These are phyloP conservation scores for Dendrobium nobile DNA, from an alignment of 106 monocot species.

Conservation along the genomic window DNA sequence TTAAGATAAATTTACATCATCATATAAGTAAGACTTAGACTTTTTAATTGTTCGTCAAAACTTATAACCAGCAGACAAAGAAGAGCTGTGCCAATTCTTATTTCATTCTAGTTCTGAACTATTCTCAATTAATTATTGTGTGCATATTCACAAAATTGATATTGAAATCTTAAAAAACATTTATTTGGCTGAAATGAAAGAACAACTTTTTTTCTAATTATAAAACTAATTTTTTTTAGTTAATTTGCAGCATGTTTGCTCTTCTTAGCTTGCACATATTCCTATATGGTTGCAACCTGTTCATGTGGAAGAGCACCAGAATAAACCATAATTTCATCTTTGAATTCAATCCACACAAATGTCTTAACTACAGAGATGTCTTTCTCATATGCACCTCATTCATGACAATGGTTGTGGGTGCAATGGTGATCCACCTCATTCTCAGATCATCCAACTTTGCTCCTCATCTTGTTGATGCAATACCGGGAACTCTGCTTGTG, in stretches of 20 bases:
- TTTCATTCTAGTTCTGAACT: no score
- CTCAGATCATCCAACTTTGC: slow-evolving; percentile 34
- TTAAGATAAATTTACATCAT: no score
- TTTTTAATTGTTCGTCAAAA: no score
- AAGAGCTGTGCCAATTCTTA: no score
- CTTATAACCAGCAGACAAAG: no score
- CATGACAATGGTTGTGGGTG: slow-evolving; percentile 74
- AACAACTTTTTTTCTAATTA: no score
- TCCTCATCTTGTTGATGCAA: slow-evolving; percentile 29
- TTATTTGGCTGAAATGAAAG: no score
- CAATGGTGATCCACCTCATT: slow-evolving; percentile 69
- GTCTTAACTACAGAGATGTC: slow-evolving; percentile 82
- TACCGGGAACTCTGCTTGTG: slow-evolving; percentile 58
- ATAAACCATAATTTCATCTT: slow-evolving; percentile 99
- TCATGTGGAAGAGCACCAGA: slow-evolving; percentile 67
- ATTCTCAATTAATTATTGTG: no score
- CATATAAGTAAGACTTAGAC: no score
- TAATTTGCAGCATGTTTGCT: slow-evolving; percentile 71
- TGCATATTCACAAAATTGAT: no score
- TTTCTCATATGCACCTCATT: slow-evolving; percentile 80
- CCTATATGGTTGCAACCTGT: slow-evolving; percentile 89
- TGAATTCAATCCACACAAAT: slow-evolving; percentile 68
- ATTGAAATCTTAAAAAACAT: no score
- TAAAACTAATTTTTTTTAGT: no score
- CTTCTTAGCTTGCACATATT: slow-evolving; percentile 89